Percentiles rank a stretch among this genome's conserved stretches.
These are phyloP conservation scores for Macrophomina pseudophaseolina DNA, from an alignment of 2,329 filamentous ascomycete genomes.

Conservation along the genomic window DNA sequence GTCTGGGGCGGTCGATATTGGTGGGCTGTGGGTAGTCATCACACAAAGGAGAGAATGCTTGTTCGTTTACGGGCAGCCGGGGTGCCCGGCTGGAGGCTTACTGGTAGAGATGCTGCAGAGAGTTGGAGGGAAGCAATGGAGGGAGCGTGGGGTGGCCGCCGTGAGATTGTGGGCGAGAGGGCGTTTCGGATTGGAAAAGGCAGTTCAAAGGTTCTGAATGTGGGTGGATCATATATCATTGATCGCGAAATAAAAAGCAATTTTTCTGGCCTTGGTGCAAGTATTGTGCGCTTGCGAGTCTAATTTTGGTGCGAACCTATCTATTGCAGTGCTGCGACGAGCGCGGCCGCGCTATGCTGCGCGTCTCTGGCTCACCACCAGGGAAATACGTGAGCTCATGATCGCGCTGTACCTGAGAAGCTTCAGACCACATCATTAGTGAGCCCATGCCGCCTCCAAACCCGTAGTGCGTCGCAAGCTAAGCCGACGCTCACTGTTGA, in stretches of 20 bases:
- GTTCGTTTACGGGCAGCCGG: background rate
- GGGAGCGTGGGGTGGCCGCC: no score
- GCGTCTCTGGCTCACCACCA: background rate
- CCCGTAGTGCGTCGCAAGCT: background rate
- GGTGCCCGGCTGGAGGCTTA: no score
- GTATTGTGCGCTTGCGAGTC: background rate
- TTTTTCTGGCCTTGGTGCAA: background rate
- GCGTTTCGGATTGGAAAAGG: no score
- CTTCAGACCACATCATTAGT: background rate
- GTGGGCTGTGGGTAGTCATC: background rate
- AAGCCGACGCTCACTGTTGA: background rate
- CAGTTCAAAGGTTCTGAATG: no score
- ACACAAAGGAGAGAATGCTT: background rate
- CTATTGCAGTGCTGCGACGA: background rate
- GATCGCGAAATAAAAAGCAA: background rate
- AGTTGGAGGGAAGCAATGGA: background rate
- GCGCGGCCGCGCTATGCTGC: background rate
- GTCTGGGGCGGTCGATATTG: background rate
- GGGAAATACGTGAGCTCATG: background rate
- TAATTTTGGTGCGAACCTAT: no score
- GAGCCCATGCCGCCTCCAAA: no score
- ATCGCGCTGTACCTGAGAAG: background rate
- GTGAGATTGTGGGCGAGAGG: no score
- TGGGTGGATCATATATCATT: no score
- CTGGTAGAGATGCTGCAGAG: no score